These are phyloP conservation scores for Xanthoconium separans DNA, from an alignment of 1,284 basidiomycete genomes.

Conservation along the genomic window DNA sequence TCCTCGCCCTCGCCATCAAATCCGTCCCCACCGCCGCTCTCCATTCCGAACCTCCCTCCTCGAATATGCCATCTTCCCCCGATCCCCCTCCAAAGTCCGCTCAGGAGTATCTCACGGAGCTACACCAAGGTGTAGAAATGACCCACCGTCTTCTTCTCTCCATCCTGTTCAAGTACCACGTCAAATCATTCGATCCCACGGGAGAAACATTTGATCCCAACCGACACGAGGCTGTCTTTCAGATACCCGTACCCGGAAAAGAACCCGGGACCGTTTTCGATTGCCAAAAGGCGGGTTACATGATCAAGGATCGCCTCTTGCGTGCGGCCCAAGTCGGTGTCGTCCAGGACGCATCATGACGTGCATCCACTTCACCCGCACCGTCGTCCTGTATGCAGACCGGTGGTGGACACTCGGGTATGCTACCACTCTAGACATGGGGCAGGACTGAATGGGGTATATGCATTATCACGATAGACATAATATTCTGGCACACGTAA, in stretches of 20 bases:
- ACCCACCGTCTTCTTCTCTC: constrained; percentile 89
- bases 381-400: no score
- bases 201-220: constrained; percentile 96
- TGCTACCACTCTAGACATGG: constrained; percentile 19
- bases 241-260: constrained; percentile 88
- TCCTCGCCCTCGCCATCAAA: constrained; percentile 85
- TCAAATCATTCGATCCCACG: constrained; percentile 88
- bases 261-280: constrained; percentile 90
- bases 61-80: constrained; percentile 29
- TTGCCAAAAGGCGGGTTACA: constrained; percentile 90
- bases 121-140: constrained; percentile 88
- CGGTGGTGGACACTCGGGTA: constrained; percentile 14
- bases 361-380: constrained; percentile 6
- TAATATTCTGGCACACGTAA: constrained; percentile 36
- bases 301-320: constrained; percentile 88
- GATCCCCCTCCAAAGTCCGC: constrained; percentile 45
- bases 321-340: constrained; percentile 98
- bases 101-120: constrained; percentile 62
- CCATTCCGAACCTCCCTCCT: constrained; percentile 24
- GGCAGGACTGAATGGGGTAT: constrained; percentile 11
- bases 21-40: constrained; percentile 71
- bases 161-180: constrained; percentile 89
- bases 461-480: constrained; percentile 33
- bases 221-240: constrained; percentile 92
- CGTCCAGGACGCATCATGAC: constrained; percentile 66